Evolutionary conservation across 257 asterid genomes (phyloP).

Genomic region (Cinchona pubescens): DNA sequence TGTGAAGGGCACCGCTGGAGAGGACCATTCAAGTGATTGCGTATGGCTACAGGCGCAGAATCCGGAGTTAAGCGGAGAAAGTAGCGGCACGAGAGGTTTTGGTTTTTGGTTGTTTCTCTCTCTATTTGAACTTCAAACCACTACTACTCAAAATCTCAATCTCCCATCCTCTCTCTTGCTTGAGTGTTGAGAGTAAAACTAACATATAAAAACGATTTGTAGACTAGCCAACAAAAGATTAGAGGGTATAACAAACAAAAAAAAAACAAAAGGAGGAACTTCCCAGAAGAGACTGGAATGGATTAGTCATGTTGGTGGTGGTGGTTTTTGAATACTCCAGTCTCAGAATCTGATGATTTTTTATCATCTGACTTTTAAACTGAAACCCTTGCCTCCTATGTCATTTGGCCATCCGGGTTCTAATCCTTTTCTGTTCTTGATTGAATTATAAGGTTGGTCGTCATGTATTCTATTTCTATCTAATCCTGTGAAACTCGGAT

Average conservation of each 20-base stretch:
- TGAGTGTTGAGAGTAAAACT: conserved; percentile 31
- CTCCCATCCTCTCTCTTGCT: conserved; percentile 29
- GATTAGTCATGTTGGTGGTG: conserved; percentile 23
- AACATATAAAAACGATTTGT: conserved; percentile 39
- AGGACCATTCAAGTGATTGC: conserved; percentile 57
- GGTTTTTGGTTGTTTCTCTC: conserved; percentile 22
- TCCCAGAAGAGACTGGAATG: conserved; percentile 33
- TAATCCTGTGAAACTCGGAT: background rate
- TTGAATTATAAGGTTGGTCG: background rate
- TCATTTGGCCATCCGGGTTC: background rate
- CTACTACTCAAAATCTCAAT: background rate
- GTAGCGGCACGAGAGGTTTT: conserved; percentile 57
- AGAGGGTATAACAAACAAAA: background rate
- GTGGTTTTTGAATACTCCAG: conserved; percentile 34
- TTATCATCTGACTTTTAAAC: conserved; percentile 3
- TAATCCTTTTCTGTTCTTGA: background rate
- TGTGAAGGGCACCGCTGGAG: conserved; percentile 50
- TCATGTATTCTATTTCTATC: too few species aligned
- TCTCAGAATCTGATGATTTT: conserved; percentile 12
- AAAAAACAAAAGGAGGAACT: conserved; percentile 10
- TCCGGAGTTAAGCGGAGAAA: conserved; percentile 51
- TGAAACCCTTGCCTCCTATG: background rate
- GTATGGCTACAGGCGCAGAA: conserved; percentile 63
- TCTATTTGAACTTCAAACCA: background rate
- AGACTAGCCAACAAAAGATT: conserved; percentile 23